A percentile compares a stretch with the other conserved stretches of the same genome.
These are phyloP conservation scores for Aspergillus ruber DNA, from an alignment of 2,329 filamentous ascomycete genomes.

Conservation along the genomic window DNA sequence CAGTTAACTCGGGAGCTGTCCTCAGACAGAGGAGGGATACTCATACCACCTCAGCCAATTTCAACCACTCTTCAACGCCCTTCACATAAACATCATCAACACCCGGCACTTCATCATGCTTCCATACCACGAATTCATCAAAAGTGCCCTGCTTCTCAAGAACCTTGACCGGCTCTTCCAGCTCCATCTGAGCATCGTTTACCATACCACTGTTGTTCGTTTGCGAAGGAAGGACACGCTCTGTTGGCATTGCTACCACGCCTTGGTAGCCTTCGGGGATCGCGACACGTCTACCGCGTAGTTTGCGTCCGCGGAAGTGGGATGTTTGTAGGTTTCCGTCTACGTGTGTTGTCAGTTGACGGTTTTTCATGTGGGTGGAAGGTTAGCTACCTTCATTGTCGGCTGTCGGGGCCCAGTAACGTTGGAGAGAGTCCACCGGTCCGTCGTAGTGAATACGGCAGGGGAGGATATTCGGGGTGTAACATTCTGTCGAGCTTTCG, in stretches of 20 bases:
- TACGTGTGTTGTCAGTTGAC: conserved; percentile 4
- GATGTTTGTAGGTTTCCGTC: conserved; percentile 42
- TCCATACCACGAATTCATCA: conserved; percentile 74
- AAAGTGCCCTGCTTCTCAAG: conserved; percentile 63
- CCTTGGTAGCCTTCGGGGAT: conserved; percentile 68
- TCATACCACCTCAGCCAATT: conserved; percentile 61
- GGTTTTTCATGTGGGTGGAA: background rate
- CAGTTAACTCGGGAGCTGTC: conserved; percentile 4
- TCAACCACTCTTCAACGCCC: conserved; percentile 73
- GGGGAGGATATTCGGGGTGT: conserved; percentile 67
- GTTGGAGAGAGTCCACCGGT: conserved; percentile 54
- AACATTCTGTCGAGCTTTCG: conserved; percentile 26
- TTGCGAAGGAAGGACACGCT: conserved; percentile 23
- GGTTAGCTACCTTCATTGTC: conserved; percentile 34
- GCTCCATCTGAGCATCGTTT: conserved; percentile 41
- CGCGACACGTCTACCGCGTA: conserved; percentile 60
- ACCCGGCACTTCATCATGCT: conserved; percentile 63
- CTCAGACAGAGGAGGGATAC: background rate
- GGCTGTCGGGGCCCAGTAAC: conserved; percentile 63
- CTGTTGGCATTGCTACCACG: conserved; percentile 50
- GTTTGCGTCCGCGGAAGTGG: conserved; percentile 74
- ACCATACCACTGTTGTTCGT: conserved; percentile 36
- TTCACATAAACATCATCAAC: conserved; percentile 65
- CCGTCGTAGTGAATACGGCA: conserved; percentile 76
- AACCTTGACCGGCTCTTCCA: conserved; percentile 47